Conservation (phyloP, 2,329 filamentous ascomycete genomes). For the Peltaster fructicola region DNA sequence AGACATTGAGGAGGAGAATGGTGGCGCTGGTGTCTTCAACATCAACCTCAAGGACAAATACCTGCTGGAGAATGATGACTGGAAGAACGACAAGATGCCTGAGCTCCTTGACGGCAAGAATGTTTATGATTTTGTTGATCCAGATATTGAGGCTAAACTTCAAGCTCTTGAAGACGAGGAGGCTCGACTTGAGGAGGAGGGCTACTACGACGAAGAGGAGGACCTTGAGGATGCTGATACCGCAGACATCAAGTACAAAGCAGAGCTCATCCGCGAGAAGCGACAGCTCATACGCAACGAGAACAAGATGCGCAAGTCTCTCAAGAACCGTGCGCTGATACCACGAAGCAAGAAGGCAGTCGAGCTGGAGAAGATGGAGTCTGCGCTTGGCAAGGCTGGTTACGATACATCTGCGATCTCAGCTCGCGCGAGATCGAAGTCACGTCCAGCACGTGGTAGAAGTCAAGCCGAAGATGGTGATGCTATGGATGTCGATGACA, state of each 20-base stretch:
- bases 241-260: slow-evolving; percentile 75
- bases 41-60: slow-evolving; percentile 82
- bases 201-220: slow-evolving; percentile 78
- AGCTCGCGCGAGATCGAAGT: slow-evolving; percentile 52
- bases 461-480: slow-evolving; percentile 44
- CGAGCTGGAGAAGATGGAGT: slow-evolving; percentile 72
- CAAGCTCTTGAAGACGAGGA: slow-evolving; percentile 88
- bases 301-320: slow-evolving; percentile 80
- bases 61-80: slow-evolving; percentile 69
- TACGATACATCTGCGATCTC: slow-evolving; percentile 63
- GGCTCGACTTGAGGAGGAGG: slow-evolving; percentile 75
- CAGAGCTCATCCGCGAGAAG: slow-evolving; percentile 90
- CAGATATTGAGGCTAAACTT: slow-evolving; percentile 88
- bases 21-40: slow-evolving; percentile 90
- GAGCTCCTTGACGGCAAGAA: slow-evolving; percentile 93
- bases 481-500: slow-evolving; percentile 51
- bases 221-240: slow-evolving; percentile 75
- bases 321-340: slow-evolving; percentile 94
- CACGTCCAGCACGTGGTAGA: slow-evolving; percentile 48
- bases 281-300: slow-evolving; percentile 83
- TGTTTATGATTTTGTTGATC: slow-evolving; percentile 91
- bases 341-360: slow-evolving; percentile 68
- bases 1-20: slow-evolving; percentile 80
- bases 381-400: slow-evolving; percentile 67
- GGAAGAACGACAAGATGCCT: slow-evolving; percentile 92